Percentiles rank a stretch among this genome's conserved stretches.
Conservation (phyloP, 805 yeast species). For the Novakomyces olei region DNA sequence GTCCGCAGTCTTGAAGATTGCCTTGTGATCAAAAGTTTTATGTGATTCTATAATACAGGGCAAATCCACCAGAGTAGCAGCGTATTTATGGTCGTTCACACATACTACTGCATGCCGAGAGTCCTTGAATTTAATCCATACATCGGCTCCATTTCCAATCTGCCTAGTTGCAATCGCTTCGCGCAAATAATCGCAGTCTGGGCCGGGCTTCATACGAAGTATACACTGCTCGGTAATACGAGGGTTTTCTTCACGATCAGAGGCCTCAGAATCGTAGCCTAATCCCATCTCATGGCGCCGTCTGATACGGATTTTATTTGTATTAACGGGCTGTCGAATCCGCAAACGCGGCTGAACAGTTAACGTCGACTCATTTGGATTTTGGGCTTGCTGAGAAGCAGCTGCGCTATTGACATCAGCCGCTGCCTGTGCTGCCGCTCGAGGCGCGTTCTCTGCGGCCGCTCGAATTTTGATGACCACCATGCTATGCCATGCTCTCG, state of each 20-base stretch:
- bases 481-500: too few species aligned
- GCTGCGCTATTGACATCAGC: too few species aligned
- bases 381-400: too few species aligned
- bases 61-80: slow-evolving; percentile 67
- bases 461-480: too few species aligned
- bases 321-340: too few species aligned
- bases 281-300: slow-evolving; percentile 66
- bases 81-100: slow-evolving; percentile 48
- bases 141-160: slow-evolving; percentile 20
- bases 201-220: slow-evolving; percentile 42
- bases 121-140: slow-evolving; percentile 66
- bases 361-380: too few species aligned
- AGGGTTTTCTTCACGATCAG: slow-evolving; percentile 90
- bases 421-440: too few species aligned
- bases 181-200: slow-evolving; percentile 48
- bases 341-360: too few species aligned
- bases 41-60: slow-evolving; percentile 76
- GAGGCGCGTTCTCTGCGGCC: too few species aligned
- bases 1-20: slow-evolving; percentile 68
- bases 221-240: slow-evolving; percentile 69
- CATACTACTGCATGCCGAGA: slow-evolving; percentile 54
- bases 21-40: slow-evolving; percentile 75
- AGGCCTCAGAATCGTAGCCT: slow-evolving; percentile 92
- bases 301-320: slow-evolving; percentile 28
- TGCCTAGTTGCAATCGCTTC: slow-evolving; percentile 38